Evolutionary conservation across 2,329 filamentous ascomycete species (phyloP), one percentile per base, ranked within the genome.

Genomic region (Dactylellina leptospora): DNA sequence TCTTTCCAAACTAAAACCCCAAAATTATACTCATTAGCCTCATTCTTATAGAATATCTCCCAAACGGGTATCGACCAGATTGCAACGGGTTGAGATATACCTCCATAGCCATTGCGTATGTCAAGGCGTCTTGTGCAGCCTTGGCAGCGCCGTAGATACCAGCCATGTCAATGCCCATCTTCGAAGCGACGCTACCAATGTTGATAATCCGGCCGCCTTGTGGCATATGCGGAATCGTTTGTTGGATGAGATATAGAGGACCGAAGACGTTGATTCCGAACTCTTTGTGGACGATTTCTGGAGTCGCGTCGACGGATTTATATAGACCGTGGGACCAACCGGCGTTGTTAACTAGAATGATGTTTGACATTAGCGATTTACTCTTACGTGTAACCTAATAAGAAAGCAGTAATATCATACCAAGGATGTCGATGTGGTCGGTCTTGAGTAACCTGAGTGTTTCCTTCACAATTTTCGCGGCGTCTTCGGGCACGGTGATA

Each of bases 391-490:
- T n/a, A 9, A 22, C 23, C 22, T 30, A 45, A 13, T 40, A 45
- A 3, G 30, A 18, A 54, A 30, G 20, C 18, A n/a, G 48, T n/a
- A 36, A 5, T 5, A 10, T 42, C 76, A 45, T 74, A 81, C 81
- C 78, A 0, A 83, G 71, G 27, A 83, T 82, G 44, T 83, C 81
- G 44, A 83, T 79, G 10, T 79, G 77, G 36, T 81, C 77, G 0
- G 76, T 76, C 1, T 64, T 54, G 44, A 82, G 79, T 0, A 74
- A 77, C 28, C 78, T 68, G 0, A 82, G 75, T 0, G 81, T 80
- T 61, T 81, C 75, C 1, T 76, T 42, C 6, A 81, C 78, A 3
- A 83, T 76, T 44, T 76, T 71, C 2, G 74, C 60, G 0, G 79
- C 77, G 0, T 78, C 79, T n/a, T 80, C 78, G 0, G 72, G 70